Percentiles rank a stretch among this genome's conserved stretches.
Conservation (phyloP, 768 basidiomycete species). For the Butyriboletus loyo region DNA sequence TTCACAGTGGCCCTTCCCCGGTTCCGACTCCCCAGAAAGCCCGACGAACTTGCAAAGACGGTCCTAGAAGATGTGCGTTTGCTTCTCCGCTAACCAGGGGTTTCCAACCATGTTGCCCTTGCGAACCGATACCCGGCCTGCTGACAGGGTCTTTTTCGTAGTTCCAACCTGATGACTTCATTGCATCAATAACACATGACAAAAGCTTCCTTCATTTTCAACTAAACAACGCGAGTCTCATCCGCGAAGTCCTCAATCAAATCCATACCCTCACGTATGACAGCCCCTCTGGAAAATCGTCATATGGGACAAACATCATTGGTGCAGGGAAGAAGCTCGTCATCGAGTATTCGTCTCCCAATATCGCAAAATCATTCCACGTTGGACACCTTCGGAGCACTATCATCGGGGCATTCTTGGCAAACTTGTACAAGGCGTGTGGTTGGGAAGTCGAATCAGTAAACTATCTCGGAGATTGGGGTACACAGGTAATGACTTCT, state of each 20-base stretch:
- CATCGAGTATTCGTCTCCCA: conserved; percentile 93
- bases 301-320: conserved; percentile 78
- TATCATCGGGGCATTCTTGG: conserved; percentile 96
- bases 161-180: conserved; percentile 84
- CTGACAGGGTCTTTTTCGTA: conserved; percentile 28
- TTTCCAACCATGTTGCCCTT: background rate
- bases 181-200: conserved; percentile 66
- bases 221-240: conserved; percentile 61
- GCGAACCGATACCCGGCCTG: background rate
- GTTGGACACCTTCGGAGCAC: conserved; percentile 95
- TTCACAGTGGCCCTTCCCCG: conserved; percentile 91
- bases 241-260: conserved; percentile 65
- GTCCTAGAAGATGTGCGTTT: conserved; percentile 68
- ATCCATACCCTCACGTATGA: conserved; percentile 69
- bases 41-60: conserved; percentile 71
- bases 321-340: conserved; percentile 82
- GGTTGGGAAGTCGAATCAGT: conserved; percentile 90
- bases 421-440: conserved; percentile 86
- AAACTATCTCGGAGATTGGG: conserved; percentile 99
- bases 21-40: conserved; percentile 81
- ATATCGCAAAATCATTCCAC: conserved; percentile 98
- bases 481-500: conserved; percentile 72
- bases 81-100: background rate
- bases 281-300: conserved; percentile 53
- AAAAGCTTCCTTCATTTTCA: conserved; percentile 85